These are phyloP conservation scores for Pouteria glomerata DNA, from an alignment of 148 eudicot species.

Conservation along the genomic window DNA sequence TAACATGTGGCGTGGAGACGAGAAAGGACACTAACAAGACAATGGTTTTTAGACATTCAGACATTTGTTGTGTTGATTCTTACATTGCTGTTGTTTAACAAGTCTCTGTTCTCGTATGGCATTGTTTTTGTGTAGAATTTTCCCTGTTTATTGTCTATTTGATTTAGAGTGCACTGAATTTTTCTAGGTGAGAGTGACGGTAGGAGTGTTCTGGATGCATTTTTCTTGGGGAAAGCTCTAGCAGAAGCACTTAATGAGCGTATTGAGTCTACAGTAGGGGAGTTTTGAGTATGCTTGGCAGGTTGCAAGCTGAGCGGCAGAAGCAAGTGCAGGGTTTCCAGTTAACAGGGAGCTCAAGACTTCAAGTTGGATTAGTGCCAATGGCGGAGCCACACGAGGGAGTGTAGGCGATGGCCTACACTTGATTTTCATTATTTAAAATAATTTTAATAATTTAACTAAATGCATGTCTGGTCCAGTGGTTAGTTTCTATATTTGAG, in stretches of 20 bases:
- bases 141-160: neutral
- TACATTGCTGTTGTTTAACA: neutral
- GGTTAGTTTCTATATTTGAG: too few relatives aligned
- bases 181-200: slow-evolving; percentile 74
- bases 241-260: slow-evolving; percentile 87
- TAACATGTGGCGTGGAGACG: too few relatives aligned
- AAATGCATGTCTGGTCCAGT: too few relatives aligned
- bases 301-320: slow-evolving; percentile 95
- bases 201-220: slow-evolving; percentile 79
- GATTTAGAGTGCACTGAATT: neutral
- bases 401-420: too few relatives aligned
- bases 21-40: too few relatives aligned
- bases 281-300: slow-evolving; percentile 74
- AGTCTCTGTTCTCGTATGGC: neutral
- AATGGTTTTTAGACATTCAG: too few relatives aligned
- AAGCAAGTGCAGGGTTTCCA: slow-evolving; percentile 85
- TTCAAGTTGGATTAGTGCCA: too few relatives aligned
- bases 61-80: neutral
- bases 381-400: too few relatives aligned
- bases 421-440: too few relatives aligned
- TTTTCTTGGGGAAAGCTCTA: slow-evolving; percentile 92
- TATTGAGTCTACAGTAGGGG: slow-evolving; percentile 86
- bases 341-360: slow-evolving; percentile 30
- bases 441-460: too few relatives aligned
- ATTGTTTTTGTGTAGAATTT: neutral